phyloP scores from a whole-genome alignment of 208 protist genomes.

The Acanthamoeba sp. region DNA sequence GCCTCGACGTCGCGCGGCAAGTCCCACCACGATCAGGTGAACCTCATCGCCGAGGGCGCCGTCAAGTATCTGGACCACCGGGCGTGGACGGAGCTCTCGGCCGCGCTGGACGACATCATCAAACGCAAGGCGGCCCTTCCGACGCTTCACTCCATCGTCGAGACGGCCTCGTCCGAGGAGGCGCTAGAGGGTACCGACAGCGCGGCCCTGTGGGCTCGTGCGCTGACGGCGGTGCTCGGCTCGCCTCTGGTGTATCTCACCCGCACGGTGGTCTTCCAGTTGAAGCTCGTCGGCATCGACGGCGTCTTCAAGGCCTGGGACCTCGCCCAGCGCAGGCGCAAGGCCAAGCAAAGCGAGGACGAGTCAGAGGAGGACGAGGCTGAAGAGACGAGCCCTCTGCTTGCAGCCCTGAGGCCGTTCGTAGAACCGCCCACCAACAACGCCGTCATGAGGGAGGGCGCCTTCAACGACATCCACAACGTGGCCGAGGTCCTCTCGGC shows the following conservation, averaged over 20 bases:
- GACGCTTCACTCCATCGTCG: neutral
- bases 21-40: neutral
- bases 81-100: constrained; percentile 27
- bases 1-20: neutral
- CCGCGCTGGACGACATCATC: constrained; percentile 14
- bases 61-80: neutral
- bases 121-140: neutral
- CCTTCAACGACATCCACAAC: constrained; percentile 48
- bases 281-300: constrained; percentile 13
- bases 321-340: neutral
- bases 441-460: constrained; percentile 34
- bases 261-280: neutral
- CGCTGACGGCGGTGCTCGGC: constrained; percentile 4
- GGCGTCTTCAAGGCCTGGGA: constrained; percentile 2
- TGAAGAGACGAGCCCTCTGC: neutral
- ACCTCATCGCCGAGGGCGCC: neutral
- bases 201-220: constrained; percentile 26
- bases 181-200: neutral
- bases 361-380: neutral
- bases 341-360: neutral
- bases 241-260: neutral
- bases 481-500: constrained; percentile 37
- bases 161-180: neutral
- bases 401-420: neutral
- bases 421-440: neutral